These are phyloP conservation scores for Aechmea fasciata DNA, from an alignment of 176 grass and related monocot species.

Conservation along the genomic window DNA sequence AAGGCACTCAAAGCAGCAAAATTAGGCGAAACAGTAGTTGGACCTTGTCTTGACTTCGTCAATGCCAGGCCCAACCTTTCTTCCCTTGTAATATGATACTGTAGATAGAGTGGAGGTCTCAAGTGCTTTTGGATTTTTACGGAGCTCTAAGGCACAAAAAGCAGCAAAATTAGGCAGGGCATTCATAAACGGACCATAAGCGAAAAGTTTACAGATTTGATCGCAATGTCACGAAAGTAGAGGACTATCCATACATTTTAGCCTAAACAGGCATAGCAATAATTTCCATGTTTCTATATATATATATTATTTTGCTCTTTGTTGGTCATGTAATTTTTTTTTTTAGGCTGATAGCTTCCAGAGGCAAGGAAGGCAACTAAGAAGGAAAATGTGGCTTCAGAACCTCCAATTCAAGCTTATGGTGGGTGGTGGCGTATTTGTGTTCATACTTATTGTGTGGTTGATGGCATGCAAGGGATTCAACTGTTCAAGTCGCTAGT, in stretches of 20 bases:
- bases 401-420: slow-evolving; percentile 85
- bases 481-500: slow-evolving; percentile 35
- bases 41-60: no score
- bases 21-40: neutral
- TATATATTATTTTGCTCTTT: no score
- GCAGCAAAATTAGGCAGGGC: neutral
- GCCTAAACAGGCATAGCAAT: no score
- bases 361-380: slow-evolving; percentile 86
- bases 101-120: no score
- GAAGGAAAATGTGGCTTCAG: slow-evolving; percentile 98
- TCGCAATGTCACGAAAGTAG: no score
- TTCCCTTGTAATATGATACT: no score
- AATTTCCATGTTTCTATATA: neutral
- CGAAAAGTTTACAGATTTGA: no score
- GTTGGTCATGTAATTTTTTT: slow-evolving; percentile 13
- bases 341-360: slow-evolving; percentile 91
- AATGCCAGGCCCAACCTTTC: no score
- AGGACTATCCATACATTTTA: no score
- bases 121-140: no score
- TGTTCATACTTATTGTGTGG: slow-evolving; percentile 67
- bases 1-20: neutral
- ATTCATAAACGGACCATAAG: no score
- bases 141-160: neutral
- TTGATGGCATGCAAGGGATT: slow-evolving; percentile 72
- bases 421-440: slow-evolving; percentile 44